These are phyloP conservation scores for Beauveria medogensis DNA, from an alignment of 2,329 filamentous ascomycete species.

Conservation along the genomic window DNA sequence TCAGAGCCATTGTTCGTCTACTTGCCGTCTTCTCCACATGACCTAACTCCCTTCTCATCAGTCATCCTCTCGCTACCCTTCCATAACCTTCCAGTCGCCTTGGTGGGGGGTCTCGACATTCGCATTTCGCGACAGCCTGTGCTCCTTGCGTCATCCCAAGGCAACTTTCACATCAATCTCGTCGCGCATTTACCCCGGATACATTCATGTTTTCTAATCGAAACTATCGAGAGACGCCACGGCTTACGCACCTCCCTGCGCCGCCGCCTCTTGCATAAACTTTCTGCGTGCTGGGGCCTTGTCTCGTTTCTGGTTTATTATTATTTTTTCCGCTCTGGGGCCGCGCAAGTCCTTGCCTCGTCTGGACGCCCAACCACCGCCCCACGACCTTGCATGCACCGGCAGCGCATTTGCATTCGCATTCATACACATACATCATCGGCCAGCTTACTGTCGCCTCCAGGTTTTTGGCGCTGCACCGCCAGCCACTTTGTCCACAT, in stretches of 20 bases:
- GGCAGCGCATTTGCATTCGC: background rate
- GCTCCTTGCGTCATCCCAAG: conserved; percentile 10
- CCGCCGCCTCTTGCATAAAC: conserved; percentile 3
- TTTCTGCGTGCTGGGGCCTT: background rate
- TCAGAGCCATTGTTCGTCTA: background rate
- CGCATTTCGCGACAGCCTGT: conserved; percentile 8
- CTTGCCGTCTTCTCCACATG: background rate
- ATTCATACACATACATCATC: background rate
- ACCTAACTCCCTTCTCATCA: background rate
- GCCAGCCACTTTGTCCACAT: background rate
- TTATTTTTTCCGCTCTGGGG: background rate
- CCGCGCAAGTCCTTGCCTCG: background rate
- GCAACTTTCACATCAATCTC: background rate
- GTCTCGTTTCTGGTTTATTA: background rate
- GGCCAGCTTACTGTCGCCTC: background rate
- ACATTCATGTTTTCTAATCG: conserved; percentile 6
- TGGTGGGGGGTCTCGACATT: background rate
- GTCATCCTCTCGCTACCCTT: background rate
- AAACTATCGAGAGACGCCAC: background rate
- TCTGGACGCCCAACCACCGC: background rate
- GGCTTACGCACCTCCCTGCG: background rate
- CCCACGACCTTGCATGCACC: conserved; percentile 1
- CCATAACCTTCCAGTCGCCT: conserved; percentile 1
- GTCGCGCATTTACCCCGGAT: background rate
- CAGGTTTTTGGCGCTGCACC: background rate